Evolutionary conservation across 2,329 filamentous ascomycete species (phyloP), one percentile per base, ranked within the genome.

Genomic region (Blumeriella jaapii): DNA sequence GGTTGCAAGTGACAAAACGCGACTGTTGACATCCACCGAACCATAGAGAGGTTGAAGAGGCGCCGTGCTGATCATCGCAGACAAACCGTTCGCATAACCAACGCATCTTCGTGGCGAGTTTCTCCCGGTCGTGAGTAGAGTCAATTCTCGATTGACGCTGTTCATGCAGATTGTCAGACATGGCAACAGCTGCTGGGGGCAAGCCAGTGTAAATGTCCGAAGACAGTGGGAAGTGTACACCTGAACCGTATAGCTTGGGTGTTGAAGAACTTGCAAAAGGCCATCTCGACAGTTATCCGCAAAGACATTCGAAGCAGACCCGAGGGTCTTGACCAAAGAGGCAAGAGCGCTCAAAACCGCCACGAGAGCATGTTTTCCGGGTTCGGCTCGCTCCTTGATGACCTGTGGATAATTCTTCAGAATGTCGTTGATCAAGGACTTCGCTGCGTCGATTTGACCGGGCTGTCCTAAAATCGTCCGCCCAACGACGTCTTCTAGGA

Each of bases 131-230:
- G 70, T 73, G 5, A 96, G 69, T 27, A 91, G 69, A 17, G 78
- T 78, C 17, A 98, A 68, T 53, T 98, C 91, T 44, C 91, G 71
- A 42, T 77, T 83, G 41, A 98, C 70, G 55, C 85, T 95, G 58
- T 95, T 95, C 81, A 96, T 87, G 58, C 87, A 96, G 29, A 96
- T 83, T 0, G 89, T 93, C 12, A 96, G 75, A 44, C 86, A 91
- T 2, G 85, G 83, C 4, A 96, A 64, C 5, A 98, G 71, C 54
- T 96, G 89, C 48, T 93, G 83, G 4, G 91, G 91, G 49, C 86
- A 95, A 10, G 86, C 86, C 27, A 94, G 67, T 1, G 93, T 83
- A 52, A 96, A 91, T 0, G 72, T 75, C 48, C 89, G 85, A 49
- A 96, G 65, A 53, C 86, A 94, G 41, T 82, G 74, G 4, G 91